Evolutionary conservation across 768 basidiomycete genomes (phyloP), one percentile per base, ranked within the genome.

Genomic region (Lactarius tabidus): DNA sequence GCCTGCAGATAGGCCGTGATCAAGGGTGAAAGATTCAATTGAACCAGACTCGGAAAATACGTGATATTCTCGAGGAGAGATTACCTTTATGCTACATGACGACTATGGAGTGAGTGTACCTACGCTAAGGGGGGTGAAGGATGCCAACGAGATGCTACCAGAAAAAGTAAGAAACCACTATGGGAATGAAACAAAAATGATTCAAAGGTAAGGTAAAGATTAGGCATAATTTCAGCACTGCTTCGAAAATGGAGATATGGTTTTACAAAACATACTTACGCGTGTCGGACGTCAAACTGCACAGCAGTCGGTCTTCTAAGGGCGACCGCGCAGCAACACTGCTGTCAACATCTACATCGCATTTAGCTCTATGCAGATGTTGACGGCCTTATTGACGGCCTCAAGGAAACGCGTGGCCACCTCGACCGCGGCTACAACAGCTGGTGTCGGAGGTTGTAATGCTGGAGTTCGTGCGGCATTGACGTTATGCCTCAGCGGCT

Each of bases 351-450:
- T 31, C 45, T 58, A 66, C 23, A 59, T 15, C 1, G 38, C 60
- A 29, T 62, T 58, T 18, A 52, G 17, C 2, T 66, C 65, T 8
- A 66, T 48, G 28, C 56, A 66, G 9, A 66, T 8, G 9, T 28
- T 55, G 20, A 66, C 29, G 6, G 65, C 60, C n/a, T 58, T 66
- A 6, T 62, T 53, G 38, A 62, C 51, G 6, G 41, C 65, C 17
- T 66, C 65, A n/a, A 66, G 51, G 43, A 51, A 66, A 7, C 65
- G 36, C 15, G 33, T 58, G 3, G 65, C 65, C 7, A 45, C 57
- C 9, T 57, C 60, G 8, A 43, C 61, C 3, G 60, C 60, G 0
- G 29, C 18, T 2, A 3, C 12, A 2, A 59, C 55, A n/a, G 20
- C 39, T 0, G 23, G 6, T 7, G 65, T 28, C 0, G 35, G 8